Percentiles rank a stretch among this genome's conserved stretches.
phyloP scores from a whole-genome alignment of 305 asterid genomes.

The Plantago lanceolata region DNA sequence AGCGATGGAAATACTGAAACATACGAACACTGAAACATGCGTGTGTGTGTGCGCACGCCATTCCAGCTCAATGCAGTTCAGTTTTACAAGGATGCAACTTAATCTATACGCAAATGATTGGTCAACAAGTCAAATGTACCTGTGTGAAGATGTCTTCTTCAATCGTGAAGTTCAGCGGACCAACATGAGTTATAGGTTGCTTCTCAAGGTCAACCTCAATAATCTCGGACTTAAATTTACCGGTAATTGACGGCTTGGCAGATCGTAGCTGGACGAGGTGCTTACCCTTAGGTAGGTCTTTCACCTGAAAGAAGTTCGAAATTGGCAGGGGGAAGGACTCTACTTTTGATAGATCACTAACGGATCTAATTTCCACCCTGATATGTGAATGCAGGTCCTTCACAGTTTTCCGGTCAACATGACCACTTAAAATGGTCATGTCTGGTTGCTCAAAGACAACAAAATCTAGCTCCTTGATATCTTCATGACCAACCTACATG shows the following conservation, averaged over 20 bases:
- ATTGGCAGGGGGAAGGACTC: slow-evolving; percentile 80
- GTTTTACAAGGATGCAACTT: background rate
- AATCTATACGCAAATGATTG: slow-evolving; percentile 10
- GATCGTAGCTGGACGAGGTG: slow-evolving; percentile 78
- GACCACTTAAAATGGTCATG: slow-evolving; percentile 75
- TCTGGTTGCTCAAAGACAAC: slow-evolving; percentile 87
- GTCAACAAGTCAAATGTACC: slow-evolving; percentile 34
- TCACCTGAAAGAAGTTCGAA: slow-evolving; percentile 90
- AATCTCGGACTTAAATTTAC: slow-evolving; percentile 64
- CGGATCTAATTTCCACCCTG: slow-evolving; percentile 71
- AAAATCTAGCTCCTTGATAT: slow-evolving; percentile 64
- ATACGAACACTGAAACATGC: background rate
- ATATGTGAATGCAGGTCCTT: slow-evolving; percentile 63
- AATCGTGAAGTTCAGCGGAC: slow-evolving; percentile 63
- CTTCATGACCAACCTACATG: slow-evolving; percentile 63
- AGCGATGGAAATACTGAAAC: background rate
- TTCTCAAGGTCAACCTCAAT: slow-evolving; percentile 75
- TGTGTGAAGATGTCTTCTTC: slow-evolving; percentile 72
- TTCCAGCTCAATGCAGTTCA: no score
- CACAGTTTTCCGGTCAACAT: slow-evolving; percentile 61
- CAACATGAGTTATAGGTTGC: slow-evolving; percentile 61
- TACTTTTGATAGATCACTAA: slow-evolving; percentile 58
- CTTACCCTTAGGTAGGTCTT: slow-evolving; percentile 82
- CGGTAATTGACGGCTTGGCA: slow-evolving; percentile 46
- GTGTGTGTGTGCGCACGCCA: no score